A percentile compares a stretch with the other conserved stretches of the same genome.
Conservation (phyloP, 441 rosid species). For the Cnidoscolus chayamansa region DNA sequence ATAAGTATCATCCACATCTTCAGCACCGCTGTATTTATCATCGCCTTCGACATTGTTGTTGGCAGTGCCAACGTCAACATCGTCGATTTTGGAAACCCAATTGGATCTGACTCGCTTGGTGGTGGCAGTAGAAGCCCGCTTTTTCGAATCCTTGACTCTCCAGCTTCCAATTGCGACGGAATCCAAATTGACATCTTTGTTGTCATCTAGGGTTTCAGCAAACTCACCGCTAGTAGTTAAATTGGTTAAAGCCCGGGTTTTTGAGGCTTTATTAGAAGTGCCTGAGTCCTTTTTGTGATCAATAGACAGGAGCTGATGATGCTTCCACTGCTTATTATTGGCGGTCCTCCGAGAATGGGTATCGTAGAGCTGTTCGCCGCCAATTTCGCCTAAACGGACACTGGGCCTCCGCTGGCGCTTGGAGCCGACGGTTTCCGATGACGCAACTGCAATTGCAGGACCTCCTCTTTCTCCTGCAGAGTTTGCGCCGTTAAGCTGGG, state of each 20-base stretch:
- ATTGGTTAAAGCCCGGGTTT: slow-evolving; percentile 65
- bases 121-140: slow-evolving; percentile 37
- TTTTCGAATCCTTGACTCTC: slow-evolving; percentile 57
- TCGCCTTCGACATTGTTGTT: slow-evolving; percentile 33
- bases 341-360: slow-evolving; percentile 37
- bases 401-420: slow-evolving; percentile 83
- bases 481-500: slow-evolving; percentile 39
- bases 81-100: slow-evolving; percentile 56
- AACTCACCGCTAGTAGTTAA: slow-evolving; percentile 35
- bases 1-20: slow-evolving; percentile 41
- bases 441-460: slow-evolving; percentile 27
- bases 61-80: slow-evolving; percentile 25
- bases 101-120: slow-evolving; percentile 57
- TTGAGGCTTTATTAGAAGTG: slow-evolving; percentile 45
- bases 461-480: slow-evolving; percentile 1
- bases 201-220: slow-evolving; percentile 57
- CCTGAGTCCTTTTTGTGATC: slow-evolving; percentile 29
- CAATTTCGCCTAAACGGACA: slow-evolving; percentile 84
- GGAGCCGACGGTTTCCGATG: slow-evolving; percentile 52
- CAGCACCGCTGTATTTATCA: slow-evolving; percentile 47
- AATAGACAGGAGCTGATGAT: slow-evolving; percentile 13
- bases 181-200: slow-evolving; percentile 49
- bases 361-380: slow-evolving; percentile 54
- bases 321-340: slow-evolving; percentile 39
- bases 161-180: slow-evolving; percentile 57